Percentiles rank a stretch among this genome's conserved stretches.
Evolutionary conservation across 371 early-diverging fungal genomes (phyloP).

Genomic region (Mortierella sp.): DNA sequence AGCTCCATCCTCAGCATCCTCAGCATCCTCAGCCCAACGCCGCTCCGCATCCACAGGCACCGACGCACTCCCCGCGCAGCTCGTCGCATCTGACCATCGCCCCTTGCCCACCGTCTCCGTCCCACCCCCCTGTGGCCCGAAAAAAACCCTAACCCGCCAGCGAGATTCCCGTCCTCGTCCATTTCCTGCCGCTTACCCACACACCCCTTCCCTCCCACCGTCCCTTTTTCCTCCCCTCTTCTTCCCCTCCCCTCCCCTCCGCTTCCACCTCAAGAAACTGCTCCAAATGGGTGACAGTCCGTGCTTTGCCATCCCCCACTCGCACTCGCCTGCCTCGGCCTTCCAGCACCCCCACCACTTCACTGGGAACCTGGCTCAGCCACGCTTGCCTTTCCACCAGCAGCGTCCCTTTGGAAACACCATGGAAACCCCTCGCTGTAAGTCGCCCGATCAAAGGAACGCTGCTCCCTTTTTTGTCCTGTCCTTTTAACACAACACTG

Average conservation of each 20-base stretch:
- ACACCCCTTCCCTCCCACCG: neutral
- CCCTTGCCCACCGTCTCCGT: too few species aligned
- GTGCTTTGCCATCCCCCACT: constrained; percentile 51
- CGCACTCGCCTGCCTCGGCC: constrained; percentile 47
- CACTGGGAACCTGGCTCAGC: constrained; percentile 40
- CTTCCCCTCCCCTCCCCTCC: neutral
- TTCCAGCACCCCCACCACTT: constrained; percentile 52
- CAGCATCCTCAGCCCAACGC: too few species aligned
- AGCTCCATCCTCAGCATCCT: neutral
- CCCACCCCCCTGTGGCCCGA: too few species aligned
- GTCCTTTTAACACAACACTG: too few species aligned
- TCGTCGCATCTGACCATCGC: too few species aligned
- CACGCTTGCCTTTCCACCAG: constrained; percentile 31
- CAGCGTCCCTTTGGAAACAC: constrained; percentile 11
- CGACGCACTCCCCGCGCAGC: too few species aligned
- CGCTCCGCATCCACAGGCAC: too few species aligned
- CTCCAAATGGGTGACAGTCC: constrained; percentile 49
- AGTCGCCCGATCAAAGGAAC: constrained; percentile 2
- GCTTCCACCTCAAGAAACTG: neutral
- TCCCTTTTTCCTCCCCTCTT: neutral
- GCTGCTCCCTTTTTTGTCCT: neutral
- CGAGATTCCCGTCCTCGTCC: too few species aligned
- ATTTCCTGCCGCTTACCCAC: neutral
- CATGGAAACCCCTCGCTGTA: constrained; percentile 51
- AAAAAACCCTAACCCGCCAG: too few species aligned